These are phyloP conservation scores for Colletotrichum abscissum DNA, from an alignment of 2,329 filamentous ascomycete genomes.

Conservation along the genomic window DNA sequence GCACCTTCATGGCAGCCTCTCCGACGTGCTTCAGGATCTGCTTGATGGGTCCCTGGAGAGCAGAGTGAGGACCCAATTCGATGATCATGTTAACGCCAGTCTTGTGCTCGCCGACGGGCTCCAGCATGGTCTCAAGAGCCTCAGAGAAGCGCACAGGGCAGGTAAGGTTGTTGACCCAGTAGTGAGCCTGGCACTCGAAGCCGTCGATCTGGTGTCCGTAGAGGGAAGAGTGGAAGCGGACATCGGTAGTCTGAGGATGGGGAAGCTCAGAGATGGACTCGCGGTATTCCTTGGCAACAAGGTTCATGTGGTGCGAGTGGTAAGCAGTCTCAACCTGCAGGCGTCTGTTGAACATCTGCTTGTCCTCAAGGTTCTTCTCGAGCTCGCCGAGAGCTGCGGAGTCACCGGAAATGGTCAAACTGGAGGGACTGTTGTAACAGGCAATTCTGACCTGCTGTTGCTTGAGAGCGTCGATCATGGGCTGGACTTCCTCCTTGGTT, in stretches of 20 bases:
- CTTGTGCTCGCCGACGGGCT: slow-evolving; percentile 46
- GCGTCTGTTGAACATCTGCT: slow-evolving; percentile 57
- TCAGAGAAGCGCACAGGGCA: slow-evolving; percentile 57
- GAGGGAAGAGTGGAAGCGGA: slow-evolving; percentile 60
- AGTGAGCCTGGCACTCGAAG: slow-evolving; percentile 43
- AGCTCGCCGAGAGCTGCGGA: slow-evolving; percentile 40
- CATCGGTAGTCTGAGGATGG: slow-evolving; percentile 45
- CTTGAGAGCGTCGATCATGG: slow-evolving; percentile 56
- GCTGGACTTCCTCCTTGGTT: slow-evolving; percentile 53
- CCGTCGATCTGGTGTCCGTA: slow-evolving; percentile 53
- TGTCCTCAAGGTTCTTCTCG: slow-evolving; percentile 47
- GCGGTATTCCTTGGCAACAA: slow-evolving; percentile 50
- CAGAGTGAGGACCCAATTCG: slow-evolving; percentile 63
- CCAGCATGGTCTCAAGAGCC: slow-evolving; percentile 50
- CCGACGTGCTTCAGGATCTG: slow-evolving; percentile 60
- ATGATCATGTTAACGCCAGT: slow-evolving; percentile 56
- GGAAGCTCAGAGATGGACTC: slow-evolving; percentile 54
- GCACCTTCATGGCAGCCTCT: slow-evolving; percentile 50
- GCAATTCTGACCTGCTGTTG: slow-evolving; percentile 43
- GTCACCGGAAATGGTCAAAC: slow-evolving; percentile 58
- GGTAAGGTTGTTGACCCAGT: slow-evolving; percentile 59
- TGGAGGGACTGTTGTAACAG: slow-evolving; percentile 65
- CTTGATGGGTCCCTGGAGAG: slow-evolving; percentile 61
- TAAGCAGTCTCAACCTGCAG: slow-evolving; percentile 64
- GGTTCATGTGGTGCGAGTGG: slow-evolving; percentile 65